Evolutionary conservation across 177 flowering plant species (phyloP), one percentile per base, ranked within the genome.

Genomic region (Telopea speciosissima): DNA sequence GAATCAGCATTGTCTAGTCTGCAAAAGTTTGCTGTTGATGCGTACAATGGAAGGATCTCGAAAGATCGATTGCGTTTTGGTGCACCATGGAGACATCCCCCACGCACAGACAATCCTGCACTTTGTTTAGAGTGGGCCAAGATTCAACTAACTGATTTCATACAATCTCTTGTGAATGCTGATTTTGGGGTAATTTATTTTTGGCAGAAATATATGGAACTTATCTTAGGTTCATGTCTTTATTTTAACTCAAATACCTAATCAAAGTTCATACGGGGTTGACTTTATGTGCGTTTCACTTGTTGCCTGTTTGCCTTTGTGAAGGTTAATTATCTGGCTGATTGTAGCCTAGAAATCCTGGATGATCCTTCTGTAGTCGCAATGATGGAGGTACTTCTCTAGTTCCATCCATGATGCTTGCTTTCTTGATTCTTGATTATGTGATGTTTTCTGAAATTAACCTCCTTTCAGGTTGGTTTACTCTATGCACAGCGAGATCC

Each of bases 11-110:
- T 87, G 72, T 71, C 31, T 66, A 70, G 83, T 63, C 40, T 95
- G 78, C 87, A 88, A 74, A 87, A 84, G 74, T 93, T 89, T 83
- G 93, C 88, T 45, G 70, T 72, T 74, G 96, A 91, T 81, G 91
- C 84, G 68, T 80, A 66, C 58, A 75, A 66, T 73, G 98, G 96
- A 76, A 87, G 70, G 67, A 82, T 95, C 65, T 72, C 90, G 31
- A 76, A 88, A 77, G 92, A 93, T 76, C 84, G 65, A 77, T 83
- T 95, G 74, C 83, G 88, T 3, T 93, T 93, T 86, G 99, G 99
- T 72, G 86, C 98, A 75, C 92, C 99, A 63, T 95, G 99, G 99
- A 88, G 99, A 77, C 98, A 90, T 83, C 99, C 97, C 74, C 99
- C 99, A 31, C 78, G 40, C 17, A 76, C 81, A 24, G 85, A 85